Evolutionary conservation across 441 rosid genomes (phyloP), one percentile per base, ranked within the genome.

Genomic region (Bruguiera hainesii): DNA sequence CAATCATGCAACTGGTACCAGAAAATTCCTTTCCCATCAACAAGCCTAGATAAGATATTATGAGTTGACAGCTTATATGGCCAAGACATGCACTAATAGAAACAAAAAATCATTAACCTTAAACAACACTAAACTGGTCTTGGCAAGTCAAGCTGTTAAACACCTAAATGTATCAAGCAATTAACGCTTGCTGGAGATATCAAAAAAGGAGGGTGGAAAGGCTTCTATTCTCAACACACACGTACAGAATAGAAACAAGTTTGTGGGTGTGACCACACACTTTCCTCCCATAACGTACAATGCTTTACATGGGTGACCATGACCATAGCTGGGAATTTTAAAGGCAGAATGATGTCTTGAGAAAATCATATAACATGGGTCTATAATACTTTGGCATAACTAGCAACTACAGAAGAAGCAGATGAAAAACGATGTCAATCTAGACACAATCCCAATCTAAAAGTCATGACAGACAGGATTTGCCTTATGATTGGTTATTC

Each of bases 21-120:
- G 42, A 21, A 39, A 25, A 31, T 33, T 26, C 63, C 42, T n/a
- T 49, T 51, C 39, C 21, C 46, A 16, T 48, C 21, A 37, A 74
- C 55, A 29, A 64, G 26, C 35, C 67, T 52, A 46, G 49, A 25
- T 20, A 42, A 74, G 31, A n/a, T 48, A 16, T 35, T 51, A 30
- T 1, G 60, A 69, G 63, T 8, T 35, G n/a, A 56, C 48, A 60
- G 35, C 31, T n/a, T 48, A 25, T 20, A 56, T 23, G 29, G 49
- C 48, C 48, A 42, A 42, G 15, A 42, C 3, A 42, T 42, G 48
- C 48, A 42, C 13, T 69, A 15, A 53, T 39, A 37, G 16, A 21
- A 65, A n/a, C 11, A 37, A 23, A 69, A 53, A 69, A 60, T 65
- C 73, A 65, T 46, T 68, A 56, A 63, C 63, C 56, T 46, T 42